phyloP scores from a whole-genome alignment of 1,139 yeast species.

The Arxiozyma bovina region DNA sequence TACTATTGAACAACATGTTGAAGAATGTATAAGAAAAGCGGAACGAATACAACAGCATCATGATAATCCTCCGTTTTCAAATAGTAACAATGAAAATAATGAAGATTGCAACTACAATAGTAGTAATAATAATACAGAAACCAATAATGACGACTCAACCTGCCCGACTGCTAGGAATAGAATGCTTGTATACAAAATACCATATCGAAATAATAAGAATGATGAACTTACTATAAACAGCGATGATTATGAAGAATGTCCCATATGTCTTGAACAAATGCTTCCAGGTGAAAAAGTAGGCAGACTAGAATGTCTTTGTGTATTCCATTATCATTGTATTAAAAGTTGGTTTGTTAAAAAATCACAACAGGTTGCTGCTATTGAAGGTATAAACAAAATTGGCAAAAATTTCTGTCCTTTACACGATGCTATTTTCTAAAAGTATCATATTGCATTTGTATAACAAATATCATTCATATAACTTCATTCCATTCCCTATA shows the following conservation, averaged over 20 bases:
- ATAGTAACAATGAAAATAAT: background rate
- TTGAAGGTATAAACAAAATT: background rate
- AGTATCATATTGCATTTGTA: background rate
- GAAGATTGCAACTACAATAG: background rate
- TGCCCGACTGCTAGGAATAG: slow-evolving; percentile 41
- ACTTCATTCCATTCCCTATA: background rate
- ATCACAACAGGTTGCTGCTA: slow-evolving; percentile 37
- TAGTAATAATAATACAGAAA: background rate
- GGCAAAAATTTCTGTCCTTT: slow-evolving; percentile 22
- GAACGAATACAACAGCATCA: slow-evolving; percentile 58
- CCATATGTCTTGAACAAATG: slow-evolving; percentile 85
- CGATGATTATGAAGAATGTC: slow-evolving; percentile 60
- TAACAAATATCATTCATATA: background rate
- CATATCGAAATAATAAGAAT: slow-evolving; percentile 34
- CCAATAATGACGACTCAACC: background rate
- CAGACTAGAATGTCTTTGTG: slow-evolving; percentile 85
- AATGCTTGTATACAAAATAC: slow-evolving; percentile 76
- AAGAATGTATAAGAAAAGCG: slow-evolving; percentile 54
- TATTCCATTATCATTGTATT: slow-evolving; percentile 85
- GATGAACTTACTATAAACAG: slow-evolving; percentile 11
- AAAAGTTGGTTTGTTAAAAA: slow-evolving; percentile 82
- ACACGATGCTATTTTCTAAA: slow-evolving; percentile 19
- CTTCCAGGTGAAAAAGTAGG: slow-evolving; percentile 84
- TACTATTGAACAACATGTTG: slow-evolving; percentile 60
- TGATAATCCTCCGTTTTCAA: background rate